phyloP scores from a whole-genome alignment of 495 filamentous ascomycete species.

The Penicillium canescens region DNA sequence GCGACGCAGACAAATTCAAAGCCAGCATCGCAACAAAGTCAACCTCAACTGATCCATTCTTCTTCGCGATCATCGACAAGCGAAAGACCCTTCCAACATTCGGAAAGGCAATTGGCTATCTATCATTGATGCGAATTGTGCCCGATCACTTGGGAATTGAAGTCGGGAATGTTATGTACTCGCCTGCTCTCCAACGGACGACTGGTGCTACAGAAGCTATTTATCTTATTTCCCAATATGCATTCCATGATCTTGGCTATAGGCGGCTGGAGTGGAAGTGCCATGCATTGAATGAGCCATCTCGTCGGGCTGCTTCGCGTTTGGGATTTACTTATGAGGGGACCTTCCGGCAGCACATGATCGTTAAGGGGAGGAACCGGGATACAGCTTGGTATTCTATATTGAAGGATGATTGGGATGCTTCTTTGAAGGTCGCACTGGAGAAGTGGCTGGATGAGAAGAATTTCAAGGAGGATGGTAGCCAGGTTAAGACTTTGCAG shows the following conservation, averaged over 20 bases:
- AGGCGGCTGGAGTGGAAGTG: conserved; percentile 61
- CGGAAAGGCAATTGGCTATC: conserved; percentile 38
- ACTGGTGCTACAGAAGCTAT: conserved; percentile 51
- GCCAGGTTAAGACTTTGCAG: conserved; percentile 40
- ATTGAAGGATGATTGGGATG: conserved; percentile 52
- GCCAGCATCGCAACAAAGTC: conserved; percentile 24
- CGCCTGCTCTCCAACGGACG: conserved; percentile 45
- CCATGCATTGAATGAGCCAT: conserved; percentile 49
- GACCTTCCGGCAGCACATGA: conserved; percentile 55
- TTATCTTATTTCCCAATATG: conserved; percentile 46
- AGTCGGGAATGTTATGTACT: conserved; percentile 52
- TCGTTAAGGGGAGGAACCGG: conserved; percentile 54
- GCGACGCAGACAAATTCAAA: conserved; percentile 31
- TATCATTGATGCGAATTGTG: conserved; percentile 44
- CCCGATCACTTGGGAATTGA: conserved; percentile 42
- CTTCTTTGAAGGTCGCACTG: conserved; percentile 39
- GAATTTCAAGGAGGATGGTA: conserved; percentile 51
- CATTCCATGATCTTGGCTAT: conserved; percentile 53
- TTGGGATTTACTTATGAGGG: conserved; percentile 57
- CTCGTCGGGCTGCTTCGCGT: conserved; percentile 48
- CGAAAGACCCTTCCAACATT: conserved; percentile 4
- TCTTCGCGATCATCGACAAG: conserved; percentile 43
- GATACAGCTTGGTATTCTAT: conserved; percentile 59
- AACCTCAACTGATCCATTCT: conserved; percentile 33
- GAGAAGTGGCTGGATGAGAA: conserved; percentile 47